These are phyloP conservation scores for Colletotrichum tamarilloi DNA, from an alignment of 2,329 filamentous ascomycete species.

Conservation along the genomic window DNA sequence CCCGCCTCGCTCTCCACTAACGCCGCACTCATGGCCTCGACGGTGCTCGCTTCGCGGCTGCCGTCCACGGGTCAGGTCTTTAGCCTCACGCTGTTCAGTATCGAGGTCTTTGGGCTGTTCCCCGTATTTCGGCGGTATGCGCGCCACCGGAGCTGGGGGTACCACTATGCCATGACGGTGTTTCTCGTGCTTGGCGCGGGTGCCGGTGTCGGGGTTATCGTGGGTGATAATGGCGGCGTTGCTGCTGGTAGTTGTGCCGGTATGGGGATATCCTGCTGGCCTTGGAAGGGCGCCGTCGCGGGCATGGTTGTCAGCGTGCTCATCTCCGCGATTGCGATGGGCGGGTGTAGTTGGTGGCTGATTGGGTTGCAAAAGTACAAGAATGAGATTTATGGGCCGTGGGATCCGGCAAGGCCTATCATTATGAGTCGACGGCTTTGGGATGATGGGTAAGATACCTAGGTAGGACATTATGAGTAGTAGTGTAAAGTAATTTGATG, in stretches of 20 bases:
- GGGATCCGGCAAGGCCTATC: slow-evolving; percentile 93
- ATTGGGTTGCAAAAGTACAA: slow-evolving; percentile 98
- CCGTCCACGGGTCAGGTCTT: slow-evolving; percentile 95
- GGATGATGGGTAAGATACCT: slow-evolving; percentile 49
- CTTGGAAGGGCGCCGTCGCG: slow-evolving; percentile 69
- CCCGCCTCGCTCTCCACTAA: slow-evolving; percentile 88
- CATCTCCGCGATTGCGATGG: slow-evolving; percentile 82
- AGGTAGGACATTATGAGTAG: neutral
- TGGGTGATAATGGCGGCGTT: slow-evolving; percentile 53
- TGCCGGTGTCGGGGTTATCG: slow-evolving; percentile 76
- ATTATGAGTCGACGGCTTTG: slow-evolving; percentile 76
- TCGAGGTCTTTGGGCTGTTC: slow-evolving; percentile 96
- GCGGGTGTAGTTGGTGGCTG: slow-evolving; percentile 96
- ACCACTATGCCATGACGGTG: slow-evolving; percentile 82
- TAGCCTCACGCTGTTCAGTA: slow-evolving; percentile 92
- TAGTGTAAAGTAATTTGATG: too few species aligned
- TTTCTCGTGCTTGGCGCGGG: slow-evolving; percentile 83
- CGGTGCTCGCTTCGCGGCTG: slow-evolving; percentile 89
- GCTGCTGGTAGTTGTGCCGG: too few species aligned
- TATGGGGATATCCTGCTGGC: slow-evolving; percentile 47
- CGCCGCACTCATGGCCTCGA: slow-evolving; percentile 94
- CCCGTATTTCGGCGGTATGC: slow-evolving; percentile 96
- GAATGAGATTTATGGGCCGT: slow-evolving; percentile 97
- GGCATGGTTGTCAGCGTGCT: slow-evolving; percentile 83
- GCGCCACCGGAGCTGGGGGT: slow-evolving; percentile 82